Evolutionary conservation across 108 stramenopile species (phyloP), one percentile per base, ranked within the genome.

Genomic region (Schizochytrium sp.): DNA sequence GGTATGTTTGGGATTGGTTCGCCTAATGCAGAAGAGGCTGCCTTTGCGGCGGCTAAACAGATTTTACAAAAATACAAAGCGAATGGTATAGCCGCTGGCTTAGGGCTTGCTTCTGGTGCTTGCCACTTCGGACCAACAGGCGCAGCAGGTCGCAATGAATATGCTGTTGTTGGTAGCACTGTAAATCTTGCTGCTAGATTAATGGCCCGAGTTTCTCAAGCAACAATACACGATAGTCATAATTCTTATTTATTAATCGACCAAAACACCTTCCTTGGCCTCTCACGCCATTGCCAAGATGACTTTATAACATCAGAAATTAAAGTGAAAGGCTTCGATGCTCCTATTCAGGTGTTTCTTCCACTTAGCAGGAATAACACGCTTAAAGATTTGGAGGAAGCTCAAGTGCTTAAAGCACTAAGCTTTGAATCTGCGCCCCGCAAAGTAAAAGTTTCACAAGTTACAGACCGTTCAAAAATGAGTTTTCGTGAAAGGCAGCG

Each of bases 81-180:
- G 10, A 38, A 83, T 47, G 15, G 76, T 2, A 49, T 83, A 55
- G 50, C 28, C 1, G 76, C 76, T 0, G 76, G 50, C 45, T 13
- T 83, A 10, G 76, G 76, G 0, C 19, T 83, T 42, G 5, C 76
- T 47, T 55, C 76, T 0, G 76, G 76, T 13, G 53, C 76, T n/a
- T 83, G 76, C 76, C 76, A 83, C 76, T 83, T 83, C 55, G 76
- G 76, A 0, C 47, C 53, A 0, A 83, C 76, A 5, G 76, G 76
- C 47, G 47, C 76, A 40, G 50, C 76, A 5, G 13, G n/a, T 17
- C 76, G 76, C 15, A 55, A 28, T 10, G 76, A 83, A 40, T 83
- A 55, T 28, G 53, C 76, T 13, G 76, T 83, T 0, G 76, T 83
- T 10, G 76, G 76, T 5, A 55, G 50, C 76, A 83, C 76, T 1